Evolutionary conservation across 2,329 filamentous ascomycete genomes (phyloP).

Genomic region (Diaporthe nobilis): DNA sequence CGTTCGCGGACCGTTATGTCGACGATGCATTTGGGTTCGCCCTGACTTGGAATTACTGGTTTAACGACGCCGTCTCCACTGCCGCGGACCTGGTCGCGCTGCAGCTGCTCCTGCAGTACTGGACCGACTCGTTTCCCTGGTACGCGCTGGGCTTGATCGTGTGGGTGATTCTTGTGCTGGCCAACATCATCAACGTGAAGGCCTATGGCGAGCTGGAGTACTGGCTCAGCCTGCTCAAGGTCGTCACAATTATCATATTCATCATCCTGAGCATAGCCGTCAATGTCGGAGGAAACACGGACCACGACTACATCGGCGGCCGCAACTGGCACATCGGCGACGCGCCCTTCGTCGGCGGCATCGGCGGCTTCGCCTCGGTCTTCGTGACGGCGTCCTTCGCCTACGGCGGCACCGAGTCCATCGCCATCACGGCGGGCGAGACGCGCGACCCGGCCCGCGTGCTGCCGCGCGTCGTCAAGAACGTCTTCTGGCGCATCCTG

Average conservation of each 20-base stretch:
- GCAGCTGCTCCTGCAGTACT: slow-evolving; percentile 72
- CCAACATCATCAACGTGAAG: slow-evolving; percentile 67
- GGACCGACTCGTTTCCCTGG: slow-evolving; percentile 73
- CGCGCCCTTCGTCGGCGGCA: slow-evolving; percentile 75
- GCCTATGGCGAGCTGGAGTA: slow-evolving; percentile 72
- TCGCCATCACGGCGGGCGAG: slow-evolving; percentile 77
- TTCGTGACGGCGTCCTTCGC: slow-evolving; percentile 75
- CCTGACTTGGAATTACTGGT: slow-evolving; percentile 74
- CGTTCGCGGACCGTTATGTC: slow-evolving; percentile 67
- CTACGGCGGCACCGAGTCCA: slow-evolving; percentile 74
- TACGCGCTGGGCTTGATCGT: slow-evolving; percentile 76
- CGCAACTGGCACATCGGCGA: slow-evolving; percentile 71
- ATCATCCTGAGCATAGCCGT: slow-evolving; percentile 74
- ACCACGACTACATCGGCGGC: slow-evolving; percentile 69
- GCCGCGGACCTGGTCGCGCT: slow-evolving; percentile 73
- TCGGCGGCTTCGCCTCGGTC: slow-evolving; percentile 76
- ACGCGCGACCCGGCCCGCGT: slow-evolving; percentile 73
- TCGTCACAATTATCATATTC: slow-evolving; percentile 69
- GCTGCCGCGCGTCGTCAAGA: slow-evolving; percentile 74
- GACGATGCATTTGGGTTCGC: slow-evolving; percentile 69
- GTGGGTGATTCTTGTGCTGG: slow-evolving; percentile 66
- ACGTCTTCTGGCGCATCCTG: slow-evolving; percentile 75
- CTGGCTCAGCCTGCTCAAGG: slow-evolving; percentile 69
- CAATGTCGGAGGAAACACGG: slow-evolving; percentile 70
- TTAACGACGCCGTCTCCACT: slow-evolving; percentile 74